A percentile compares a stretch with the other conserved stretches of the same genome.
Evolutionary conservation across 306 rosid species (phyloP).

Genomic region (Herpetospermum pedunculosum): DNA sequence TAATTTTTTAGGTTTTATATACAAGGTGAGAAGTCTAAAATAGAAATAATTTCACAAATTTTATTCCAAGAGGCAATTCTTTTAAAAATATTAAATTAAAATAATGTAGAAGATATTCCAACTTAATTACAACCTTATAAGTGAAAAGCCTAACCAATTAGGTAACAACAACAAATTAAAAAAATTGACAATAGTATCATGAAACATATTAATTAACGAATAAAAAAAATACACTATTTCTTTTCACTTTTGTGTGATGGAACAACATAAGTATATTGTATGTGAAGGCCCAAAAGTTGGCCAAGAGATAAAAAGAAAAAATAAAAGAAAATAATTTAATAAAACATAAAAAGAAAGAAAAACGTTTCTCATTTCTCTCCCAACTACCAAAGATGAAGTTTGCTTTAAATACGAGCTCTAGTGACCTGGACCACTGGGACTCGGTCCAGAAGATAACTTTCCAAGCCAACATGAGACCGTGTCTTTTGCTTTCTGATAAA

Average conservation of each 20-base stretch:
- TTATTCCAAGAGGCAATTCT: not conserved
- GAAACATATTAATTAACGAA: not conserved
- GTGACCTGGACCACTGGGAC: slow-evolving; percentile 11
- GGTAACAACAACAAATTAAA: not conserved
- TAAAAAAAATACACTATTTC: not conserved
- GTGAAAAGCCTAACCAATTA: not conserved
- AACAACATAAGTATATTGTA: not conserved
- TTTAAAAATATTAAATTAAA: not conserved
- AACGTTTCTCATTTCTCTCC: not conserved
- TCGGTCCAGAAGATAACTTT: slow-evolving; percentile 6
- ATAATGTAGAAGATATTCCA: not conserved
- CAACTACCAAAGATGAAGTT: not conserved
- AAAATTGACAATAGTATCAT: not conserved
- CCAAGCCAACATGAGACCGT: slow-evolving; percentile 6
- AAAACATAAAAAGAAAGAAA: no score
- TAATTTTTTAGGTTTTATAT: no score
- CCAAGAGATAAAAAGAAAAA: not conserved
- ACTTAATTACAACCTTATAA: no score
- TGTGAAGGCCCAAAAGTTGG: not conserved
- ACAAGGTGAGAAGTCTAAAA: not conserved
- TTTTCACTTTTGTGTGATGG: not conserved
- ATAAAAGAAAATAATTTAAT: not conserved
- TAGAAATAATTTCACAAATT: not conserved
- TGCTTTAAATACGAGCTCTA: not conserved
- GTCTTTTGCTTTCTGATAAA: not conserved